Base-by-base conservation (phyloP, 2,329 filamentous ascomycete species). In the Fusarium anthophilum region DNA sequence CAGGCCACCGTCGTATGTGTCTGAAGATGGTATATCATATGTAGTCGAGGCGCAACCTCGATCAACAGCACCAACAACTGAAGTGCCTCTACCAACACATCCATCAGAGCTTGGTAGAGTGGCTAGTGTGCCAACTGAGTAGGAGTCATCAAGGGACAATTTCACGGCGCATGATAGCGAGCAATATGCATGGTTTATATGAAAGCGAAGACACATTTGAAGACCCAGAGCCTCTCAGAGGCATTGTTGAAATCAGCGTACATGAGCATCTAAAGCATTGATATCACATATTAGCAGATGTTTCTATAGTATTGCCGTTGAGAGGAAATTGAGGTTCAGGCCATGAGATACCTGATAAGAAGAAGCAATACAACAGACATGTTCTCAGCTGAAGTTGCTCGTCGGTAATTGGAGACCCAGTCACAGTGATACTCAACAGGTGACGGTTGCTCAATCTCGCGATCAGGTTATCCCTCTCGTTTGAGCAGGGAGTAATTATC, bases 1-100 rank as follows among this genome's bases (percentile, higher is more conserved):
- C 17, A 87, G 93, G 3, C 94, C 94, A 9, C 94, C 94, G 5
- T 94, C 91, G 9, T 96, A 96, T 79, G 86, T 88, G 8, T 94
- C 92, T 0, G 93, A 96, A 15, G 91, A 95, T 76, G 93, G 93
- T 1, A 88, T 94, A 10, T 87, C 88, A 35, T 95, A 95, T 79
- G 89, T 94, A 20, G 86, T 94, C 10, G 90, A 94, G 74, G 91
- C 91, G 1, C 87, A 87, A 63, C 90, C 90, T 48, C 83, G 90
- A 64, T 91, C 89, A 13, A 87, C 87, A 22, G 88, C 84, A 6
- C 86, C 87, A 10, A 80, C 82, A n/a, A 80, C 80, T 5, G 82
- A 86, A 32, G 82, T 85, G 14, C 82, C 84, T 43, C 79, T 87
- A 30, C 84, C 84, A 26, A 79, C 81, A 39, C 88, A 90, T 72